Evolutionary conservation across 164 flowering plant genomes (phyloP), one percentile per base, ranked within the genome.

Genomic region (Chloranthus sessilifolius): DNA sequence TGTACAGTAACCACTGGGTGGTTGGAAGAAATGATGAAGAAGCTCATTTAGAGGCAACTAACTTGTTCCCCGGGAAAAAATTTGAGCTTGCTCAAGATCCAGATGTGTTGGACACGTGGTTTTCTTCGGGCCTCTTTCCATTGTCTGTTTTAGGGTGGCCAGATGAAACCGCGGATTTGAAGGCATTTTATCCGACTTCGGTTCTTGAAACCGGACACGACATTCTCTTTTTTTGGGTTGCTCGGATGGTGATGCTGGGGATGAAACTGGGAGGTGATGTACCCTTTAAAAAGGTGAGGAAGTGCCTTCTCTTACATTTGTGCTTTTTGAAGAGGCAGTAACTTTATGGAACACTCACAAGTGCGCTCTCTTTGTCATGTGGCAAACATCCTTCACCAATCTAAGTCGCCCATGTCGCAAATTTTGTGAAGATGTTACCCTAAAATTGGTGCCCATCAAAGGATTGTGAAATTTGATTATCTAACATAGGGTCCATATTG

Each of bases 141-240:
- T 66, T 92, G 48, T 66, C 97, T 58, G 96, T 84, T 34, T 65
- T 92, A 63, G 97, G 99, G 8, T 92, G 99, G 99, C 99, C 99
- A 25, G 96, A 78, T 55, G 65, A 81, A 29, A 92, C 95, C 4
- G 72, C 64, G 19, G 99, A 92, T 69, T 64, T 92, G 16, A 86
- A 63, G 63, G 70, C 74, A 39, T 92, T 92, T 69, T 92, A 92
- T 66, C 99, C 99, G 23, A 82, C 95, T 37, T 76, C 97, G 3
- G 85, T 86, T 45, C 90, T 92, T 43, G 99, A 92, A 75, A 92
- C 99, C 59, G 99, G 97, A 7, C 83, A 92, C 69, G 99, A 92
- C 60, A 92, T 92, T 67, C 78, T 92, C 17, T 92, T 92, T 52
- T 92, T 92, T 56, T 92, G 83, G 99, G 99, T 92, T 68, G 97